Base-by-base conservation (phyloP, 805 yeast species). In the Barnettozyma wickerhamii region DNA sequence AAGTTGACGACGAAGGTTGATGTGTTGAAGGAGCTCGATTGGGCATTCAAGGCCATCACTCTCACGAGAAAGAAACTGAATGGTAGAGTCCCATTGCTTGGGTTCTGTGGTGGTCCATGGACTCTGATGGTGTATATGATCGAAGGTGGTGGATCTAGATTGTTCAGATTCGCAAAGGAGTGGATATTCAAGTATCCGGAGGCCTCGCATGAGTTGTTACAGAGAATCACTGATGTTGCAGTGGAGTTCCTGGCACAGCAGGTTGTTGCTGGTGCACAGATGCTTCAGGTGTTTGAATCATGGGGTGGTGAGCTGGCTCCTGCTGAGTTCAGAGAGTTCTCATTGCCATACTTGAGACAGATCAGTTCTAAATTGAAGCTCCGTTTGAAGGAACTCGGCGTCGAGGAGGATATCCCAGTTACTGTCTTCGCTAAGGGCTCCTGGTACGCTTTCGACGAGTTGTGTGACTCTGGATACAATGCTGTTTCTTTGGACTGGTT, bases 51-150 rank as follows among this genome's bases (percentile, higher is more conserved):
- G 55, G 84, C 97, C n/a, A 85, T 93, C 51, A 84, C 95, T 4
- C 65, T 86, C 49, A 93, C 99, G n/a, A 76, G 99, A 63, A 71
- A 71, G 48, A 87, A 85, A 56, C 74, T 93, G 45, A 66, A 80
- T 31, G 99, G 99, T 37, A 76, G 95, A 55, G 97, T 90, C 10
- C 99, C 99, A 21, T 69, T 93, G 47, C 72, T 93, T 38, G 99
- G 99, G 4, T 93, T 93, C 65, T 85, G 89, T 51, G 99, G 99
- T 40, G 96, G 95, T 7, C 99, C 99, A 42, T 93, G 97, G 96
- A 93, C 99, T 10, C 68, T 93, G 45, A 72, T 93, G 68, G 96
- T 90, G 28, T 93, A 93, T 67, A 93, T 93, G 96, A 80, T 89
- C 45, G 99, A 93, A 65, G 99, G 99, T 38, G 96, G 95, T 51